Base-by-base conservation (phyloP, 495 filamentous ascomycete species). In the Trichoderma reesei region DNA sequence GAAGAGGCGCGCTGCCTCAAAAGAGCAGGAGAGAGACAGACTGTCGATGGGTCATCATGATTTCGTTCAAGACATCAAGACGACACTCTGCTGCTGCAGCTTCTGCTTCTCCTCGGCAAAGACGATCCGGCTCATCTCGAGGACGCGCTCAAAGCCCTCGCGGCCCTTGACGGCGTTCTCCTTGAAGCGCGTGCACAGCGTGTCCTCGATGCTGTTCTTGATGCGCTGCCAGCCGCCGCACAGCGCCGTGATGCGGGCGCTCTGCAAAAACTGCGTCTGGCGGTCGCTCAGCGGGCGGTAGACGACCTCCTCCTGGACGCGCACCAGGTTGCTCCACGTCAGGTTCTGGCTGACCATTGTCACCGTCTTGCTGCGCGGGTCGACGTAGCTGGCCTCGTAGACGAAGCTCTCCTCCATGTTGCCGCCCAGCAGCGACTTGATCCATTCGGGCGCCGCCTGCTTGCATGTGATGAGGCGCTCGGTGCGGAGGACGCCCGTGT, bases 151-250 rank as follows among this genome's bases (percentile, higher is more conserved):
- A 70, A 98, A 98, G 0, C 94, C 94, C 71, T 96, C 90, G 62
- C 88, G 86, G 60, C 94, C 94, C 72, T 87, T 89, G 67, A 79
- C 80, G 33, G 95, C 95, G 72, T 98, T 98, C 72, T 98, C 90
- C 51, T 83, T 79, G 75, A 98, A 98, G 62, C 90, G 77, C 69
- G 90, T 91, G 36, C 97, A 86, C 26, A 90, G 89, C 48, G 90
- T 87, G 67, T 96, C 90, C 76, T 98, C 94, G 68, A 98, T 91
- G 73, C 86, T 89, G 71, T 90, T 94, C 77, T 89, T 92, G 71
- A 98, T 86, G 69, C 90, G 91, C 75, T 96, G 90, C 90, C 93
- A 98, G 20, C 94, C 94, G 65, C 95, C 93, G 72, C 91, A 96
- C 14, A 98, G 79, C 1, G 94, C 94, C 2, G 90, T 96, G 71